Evolutionary conservation across 345 rosid species (phyloP).

Genomic region (Geranium rotundifolium): DNA sequence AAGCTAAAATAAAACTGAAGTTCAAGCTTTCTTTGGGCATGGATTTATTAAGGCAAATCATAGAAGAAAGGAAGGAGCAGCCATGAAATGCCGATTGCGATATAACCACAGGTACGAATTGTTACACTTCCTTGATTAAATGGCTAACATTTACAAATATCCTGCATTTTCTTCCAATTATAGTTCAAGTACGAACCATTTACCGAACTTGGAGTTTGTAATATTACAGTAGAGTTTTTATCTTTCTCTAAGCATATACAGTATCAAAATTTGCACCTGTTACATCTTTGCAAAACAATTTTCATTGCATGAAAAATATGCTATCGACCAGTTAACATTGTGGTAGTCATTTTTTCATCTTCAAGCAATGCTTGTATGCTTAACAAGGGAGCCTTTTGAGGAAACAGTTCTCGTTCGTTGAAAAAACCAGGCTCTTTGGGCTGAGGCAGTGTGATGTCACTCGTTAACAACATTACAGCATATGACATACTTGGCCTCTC

Average conservation of each 20-base stretch:
- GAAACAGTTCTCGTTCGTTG: constrained; percentile 2
- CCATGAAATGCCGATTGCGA: too few relatives aligned
- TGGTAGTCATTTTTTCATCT: constrained; percentile 19
- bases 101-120: too few relatives aligned
- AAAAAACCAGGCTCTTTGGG: constrained; percentile 32
- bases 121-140: too few relatives aligned
- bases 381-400: background rate
- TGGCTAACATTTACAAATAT: background rate
- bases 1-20: too few relatives aligned
- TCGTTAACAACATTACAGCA: constrained; percentile 31
- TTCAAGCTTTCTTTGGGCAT: too few relatives aligned
- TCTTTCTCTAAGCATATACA: too few relatives aligned
- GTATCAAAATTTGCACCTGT: background rate
- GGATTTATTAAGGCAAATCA: too few relatives aligned
- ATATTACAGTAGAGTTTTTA: background rate
- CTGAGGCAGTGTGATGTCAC: constrained; percentile 25
- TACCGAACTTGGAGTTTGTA: background rate
- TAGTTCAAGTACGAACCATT: background rate
- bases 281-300: background rate
- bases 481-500: constrained; percentile 39
- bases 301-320: background rate
- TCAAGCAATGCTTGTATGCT: background rate
- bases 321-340: constrained; percentile 9
- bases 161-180: background rate
- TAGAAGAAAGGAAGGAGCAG: too few relatives aligned